These are phyloP conservation scores for Boletales sp. DNA, from an alignment of 768 basidiomycete genomes.

Conservation along the genomic window DNA sequence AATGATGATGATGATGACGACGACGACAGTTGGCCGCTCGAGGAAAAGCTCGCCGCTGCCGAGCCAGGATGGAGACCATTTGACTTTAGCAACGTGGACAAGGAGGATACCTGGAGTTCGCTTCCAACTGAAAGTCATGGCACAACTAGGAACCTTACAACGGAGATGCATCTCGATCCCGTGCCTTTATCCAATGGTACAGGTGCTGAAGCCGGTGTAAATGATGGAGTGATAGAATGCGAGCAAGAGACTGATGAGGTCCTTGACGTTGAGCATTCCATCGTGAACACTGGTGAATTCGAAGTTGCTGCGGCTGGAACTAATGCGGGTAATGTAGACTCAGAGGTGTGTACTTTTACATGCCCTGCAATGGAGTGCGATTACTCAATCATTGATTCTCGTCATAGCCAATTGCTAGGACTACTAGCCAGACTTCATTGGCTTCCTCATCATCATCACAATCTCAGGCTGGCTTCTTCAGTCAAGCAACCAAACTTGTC, in stretches of 20 bases:
- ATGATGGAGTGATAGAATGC: slow-evolving; percentile 8
- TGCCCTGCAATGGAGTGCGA: not conserved
- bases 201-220: slow-evolving; percentile 10
- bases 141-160: slow-evolving; percentile 21
- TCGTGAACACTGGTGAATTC: slow-evolving; percentile 29
- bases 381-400: slow-evolving; percentile 7
- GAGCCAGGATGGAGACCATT: slow-evolving; percentile 61
- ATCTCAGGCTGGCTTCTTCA: slow-evolving; percentile 59
- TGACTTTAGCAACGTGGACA: slow-evolving; percentile 49
- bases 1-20: slow-evolving; percentile 57
- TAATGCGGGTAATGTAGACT: slow-evolving; percentile 32
- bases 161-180: slow-evolving; percentile 6
- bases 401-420: slow-evolving; percentile 28
- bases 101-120: slow-evolving; percentile 76
- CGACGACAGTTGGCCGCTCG: slow-evolving; percentile 73
- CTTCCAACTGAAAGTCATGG: slow-evolving; percentile 56
- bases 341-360: slow-evolving; percentile 35
- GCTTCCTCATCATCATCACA: slow-evolving; percentile 40
- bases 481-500: slow-evolving; percentile 66
- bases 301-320: slow-evolving; percentile 40
- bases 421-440: slow-evolving; percentile 55
- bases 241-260: slow-evolving; percentile 27
- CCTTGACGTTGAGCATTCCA: slow-evolving; percentile 32
- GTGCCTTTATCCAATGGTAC: slow-evolving; percentile 1
- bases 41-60: slow-evolving; percentile 55